These are phyloP conservation scores for Pythium aphanidermatum DNA, from an alignment of 352 stramenopile species.

Conservation along the genomic window DNA sequence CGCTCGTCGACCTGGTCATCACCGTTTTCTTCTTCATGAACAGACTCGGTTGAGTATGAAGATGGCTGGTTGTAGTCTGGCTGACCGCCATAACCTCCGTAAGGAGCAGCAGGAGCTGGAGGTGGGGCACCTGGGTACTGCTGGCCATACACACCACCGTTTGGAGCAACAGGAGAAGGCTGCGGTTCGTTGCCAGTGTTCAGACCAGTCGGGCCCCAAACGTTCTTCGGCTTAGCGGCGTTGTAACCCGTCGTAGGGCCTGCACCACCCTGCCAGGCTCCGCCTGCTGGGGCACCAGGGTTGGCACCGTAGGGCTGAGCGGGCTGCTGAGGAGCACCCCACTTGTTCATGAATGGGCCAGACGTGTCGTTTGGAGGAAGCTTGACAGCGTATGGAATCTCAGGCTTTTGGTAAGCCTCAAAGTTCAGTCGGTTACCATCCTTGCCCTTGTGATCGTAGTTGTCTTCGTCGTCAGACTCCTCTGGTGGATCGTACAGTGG, in stretches of 20 bases:
- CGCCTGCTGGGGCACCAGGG: slow-evolving; percentile 21
- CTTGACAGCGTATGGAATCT: slow-evolving; percentile 82
- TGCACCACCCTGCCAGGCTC: slow-evolving; percentile 27
- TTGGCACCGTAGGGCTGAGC: slow-evolving; percentile 18
- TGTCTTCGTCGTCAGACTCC: slow-evolving; percentile 94
- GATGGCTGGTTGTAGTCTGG: slow-evolving; percentile 34
- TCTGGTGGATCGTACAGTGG: slow-evolving; percentile 93
- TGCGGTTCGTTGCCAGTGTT: slow-evolving; percentile 29
- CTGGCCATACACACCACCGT: slow-evolving; percentile 26
- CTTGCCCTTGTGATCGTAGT: slow-evolving; percentile 63
- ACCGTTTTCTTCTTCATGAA: slow-evolving; percentile 39
- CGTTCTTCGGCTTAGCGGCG: slow-evolving; percentile 64
- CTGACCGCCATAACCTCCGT: slow-evolving; percentile 36
- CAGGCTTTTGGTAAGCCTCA: slow-evolving; percentile 87
- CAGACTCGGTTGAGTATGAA: slow-evolving; percentile 21
- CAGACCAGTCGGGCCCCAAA: slow-evolving; percentile 78
- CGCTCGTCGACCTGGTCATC: slow-evolving; percentile 66
- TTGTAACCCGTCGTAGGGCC: slow-evolving; percentile 38
- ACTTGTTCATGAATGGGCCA: slow-evolving; percentile 53
- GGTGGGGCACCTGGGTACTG: slow-evolving; percentile 14
- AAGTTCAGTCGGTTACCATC: slow-evolving; percentile 75
- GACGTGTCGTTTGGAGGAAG: slow-evolving; percentile 53
- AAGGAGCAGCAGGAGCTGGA: slow-evolving; percentile 14
- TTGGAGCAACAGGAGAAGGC: slow-evolving; percentile 1
- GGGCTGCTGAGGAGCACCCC: slow-evolving; percentile 29